These are phyloP conservation scores for Colletotrichum sp. DNA, from an alignment of 2,329 filamentous ascomycete species.

Conservation along the genomic window DNA sequence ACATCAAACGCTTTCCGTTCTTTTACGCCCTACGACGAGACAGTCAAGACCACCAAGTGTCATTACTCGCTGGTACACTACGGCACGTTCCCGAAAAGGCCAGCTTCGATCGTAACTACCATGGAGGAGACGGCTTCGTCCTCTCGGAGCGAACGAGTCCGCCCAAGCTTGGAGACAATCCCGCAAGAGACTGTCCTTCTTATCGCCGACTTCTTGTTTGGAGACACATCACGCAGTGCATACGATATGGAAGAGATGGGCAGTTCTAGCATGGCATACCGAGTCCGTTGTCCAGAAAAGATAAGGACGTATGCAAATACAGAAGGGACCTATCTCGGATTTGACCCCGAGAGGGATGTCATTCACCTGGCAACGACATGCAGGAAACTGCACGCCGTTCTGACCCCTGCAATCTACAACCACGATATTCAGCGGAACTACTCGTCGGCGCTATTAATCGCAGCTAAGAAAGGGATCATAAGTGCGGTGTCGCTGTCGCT, in stretches of 20 bases:
- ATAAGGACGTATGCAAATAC: neutral
- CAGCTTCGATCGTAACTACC: no score
- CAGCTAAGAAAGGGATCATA: neutral
- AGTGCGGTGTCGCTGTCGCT: neutral
- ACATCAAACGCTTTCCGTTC: no score
- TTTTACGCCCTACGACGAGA: no score
- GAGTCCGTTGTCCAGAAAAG: neutral
- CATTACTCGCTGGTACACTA: no score
- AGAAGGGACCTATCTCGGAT: fast-evolving
- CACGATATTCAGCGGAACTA: neutral
- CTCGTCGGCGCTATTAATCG: neutral
- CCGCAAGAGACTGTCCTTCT: neutral
- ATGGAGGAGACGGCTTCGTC: neutral
- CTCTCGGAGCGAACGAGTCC: neutral
- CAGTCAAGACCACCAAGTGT: no score
- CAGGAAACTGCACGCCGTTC: neutral
- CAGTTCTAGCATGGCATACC: fast-evolving
- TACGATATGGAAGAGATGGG: neutral
- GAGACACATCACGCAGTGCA: neutral
- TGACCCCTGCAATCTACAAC: neutral
- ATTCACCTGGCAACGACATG: neutral
- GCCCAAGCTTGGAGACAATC: neutral
- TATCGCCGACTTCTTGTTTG: neutral
- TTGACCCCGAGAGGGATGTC: neutral
- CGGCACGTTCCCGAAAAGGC: no score